These are phyloP conservation scores for Nepenthes gracilis DNA, from an alignment of 148 eudicot species.

Conservation along the genomic window DNA sequence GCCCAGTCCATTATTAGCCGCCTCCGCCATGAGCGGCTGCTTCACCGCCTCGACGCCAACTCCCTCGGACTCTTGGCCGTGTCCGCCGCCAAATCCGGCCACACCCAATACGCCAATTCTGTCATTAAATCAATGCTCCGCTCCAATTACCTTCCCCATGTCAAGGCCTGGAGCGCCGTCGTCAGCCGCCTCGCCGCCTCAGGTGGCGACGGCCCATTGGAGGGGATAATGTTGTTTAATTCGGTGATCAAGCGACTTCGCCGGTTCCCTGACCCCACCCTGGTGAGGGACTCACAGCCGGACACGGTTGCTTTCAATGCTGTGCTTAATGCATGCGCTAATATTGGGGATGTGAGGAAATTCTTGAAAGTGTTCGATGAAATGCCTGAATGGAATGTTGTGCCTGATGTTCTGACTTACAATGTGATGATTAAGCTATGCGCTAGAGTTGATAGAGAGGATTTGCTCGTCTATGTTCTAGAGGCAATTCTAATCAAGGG, in stretches of 20 bases:
- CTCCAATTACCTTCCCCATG: slow-evolving; percentile 81
- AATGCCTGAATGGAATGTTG: slow-evolving; percentile 54
- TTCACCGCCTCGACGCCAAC: slow-evolving; percentile 85
- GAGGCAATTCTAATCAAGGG: slow-evolving; percentile 58
- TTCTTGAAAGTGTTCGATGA: slow-evolving; percentile 65
- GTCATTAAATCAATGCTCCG: slow-evolving; percentile 76
- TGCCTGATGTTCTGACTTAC: slow-evolving; percentile 82
- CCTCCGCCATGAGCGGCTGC: slow-evolving; percentile 71
- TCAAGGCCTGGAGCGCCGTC: slow-evolving; percentile 94
- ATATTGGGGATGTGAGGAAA: slow-evolving; percentile 42
- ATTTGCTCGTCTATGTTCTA: slow-evolving; percentile 63
- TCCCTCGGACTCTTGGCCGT: slow-evolving; percentile 78
- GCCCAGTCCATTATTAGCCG: slow-evolving; percentile 83
- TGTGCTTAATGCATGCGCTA: slow-evolving; percentile 83
- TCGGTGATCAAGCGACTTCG: slow-evolving; percentile 40
- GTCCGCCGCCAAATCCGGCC: slow-evolving; percentile 64
- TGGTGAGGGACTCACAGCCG: slow-evolving; percentile 38
- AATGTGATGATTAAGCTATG: slow-evolving; percentile 84
- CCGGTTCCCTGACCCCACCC: slow-evolving; percentile 20
- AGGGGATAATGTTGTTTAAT: slow-evolving; percentile 40
- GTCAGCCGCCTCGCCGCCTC: slow-evolving; percentile 58
- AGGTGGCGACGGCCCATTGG: slow-evolving; percentile 61
- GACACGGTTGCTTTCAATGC: slow-evolving; percentile 87
- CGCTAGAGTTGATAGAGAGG: slow-evolving; percentile 64
- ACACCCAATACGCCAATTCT: slow-evolving; percentile 62